These are phyloP conservation scores for Zygoascus bituminiphila DNA, from an alignment of 805 yeast genomes.

Conservation along the genomic window DNA sequence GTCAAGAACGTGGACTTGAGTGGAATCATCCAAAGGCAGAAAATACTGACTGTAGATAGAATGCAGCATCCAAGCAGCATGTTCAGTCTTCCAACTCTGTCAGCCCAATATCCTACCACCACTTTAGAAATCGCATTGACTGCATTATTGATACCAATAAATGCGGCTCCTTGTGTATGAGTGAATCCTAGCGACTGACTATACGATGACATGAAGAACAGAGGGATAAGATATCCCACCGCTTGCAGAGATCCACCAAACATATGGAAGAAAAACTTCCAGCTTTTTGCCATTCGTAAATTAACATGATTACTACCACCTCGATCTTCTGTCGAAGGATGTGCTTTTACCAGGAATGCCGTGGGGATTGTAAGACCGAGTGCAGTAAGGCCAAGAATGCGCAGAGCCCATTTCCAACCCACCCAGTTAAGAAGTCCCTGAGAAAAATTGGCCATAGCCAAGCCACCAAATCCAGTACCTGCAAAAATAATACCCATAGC, in stretches of 20 bases:
- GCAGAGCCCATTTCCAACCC: conserved; percentile 17
- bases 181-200: conserved; percentile 15
- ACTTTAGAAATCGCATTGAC: conserved; percentile 29
- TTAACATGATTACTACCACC: conserved; percentile 4
- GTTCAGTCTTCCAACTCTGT: conserved; percentile 46
- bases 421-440: conserved; percentile 8
- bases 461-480: conserved; percentile 22
- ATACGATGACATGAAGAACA: conserved; percentile 18
- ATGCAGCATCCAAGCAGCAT: conserved; percentile 40
- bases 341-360: conserved; percentile 11
- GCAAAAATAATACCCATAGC: conserved; percentile 21
- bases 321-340: conserved; percentile 4
- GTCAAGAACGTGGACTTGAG: conserved; percentile 9
- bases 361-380: conserved; percentile 8
- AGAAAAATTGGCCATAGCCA: conserved; percentile 16
- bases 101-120: conserved; percentile 47
- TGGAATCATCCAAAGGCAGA: conserved; percentile 32
- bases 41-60: conserved; percentile 38
- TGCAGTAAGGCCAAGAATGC: conserved; percentile 13
- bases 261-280: conserved; percentile 14
- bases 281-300: conserved; percentile 6
- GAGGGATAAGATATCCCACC: conserved; percentile 17
- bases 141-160: conserved; percentile 18
- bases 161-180: conserved; percentile 15
- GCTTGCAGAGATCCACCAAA: conserved; percentile 13